Percentiles rank a stretch among this genome's conserved stretches.
Evolutionary conservation across 371 early-diverging fungal species (phyloP).

Genomic region (Lichtheimia corymbifera): DNA sequence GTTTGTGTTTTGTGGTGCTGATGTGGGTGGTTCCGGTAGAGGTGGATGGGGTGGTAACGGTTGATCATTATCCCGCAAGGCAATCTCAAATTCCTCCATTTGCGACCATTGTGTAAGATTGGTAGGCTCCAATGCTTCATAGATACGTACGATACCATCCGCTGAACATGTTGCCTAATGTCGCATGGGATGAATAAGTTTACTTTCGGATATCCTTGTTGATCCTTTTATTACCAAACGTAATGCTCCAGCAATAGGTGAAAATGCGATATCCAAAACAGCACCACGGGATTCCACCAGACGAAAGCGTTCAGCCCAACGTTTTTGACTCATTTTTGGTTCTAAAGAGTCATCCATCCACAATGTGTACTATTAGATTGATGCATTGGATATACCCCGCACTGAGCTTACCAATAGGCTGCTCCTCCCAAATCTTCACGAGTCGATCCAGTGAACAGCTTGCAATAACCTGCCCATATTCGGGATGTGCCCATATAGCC

Average conservation of each 20-base stretch:
- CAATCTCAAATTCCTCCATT: conserved; percentile 67
- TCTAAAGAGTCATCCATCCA: conserved; percentile 30
- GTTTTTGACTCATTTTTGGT: conserved; percentile 63
- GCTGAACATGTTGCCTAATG: conserved; percentile 80
- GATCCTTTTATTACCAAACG: conserved; percentile 56
- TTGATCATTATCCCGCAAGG: conserved; percentile 9
- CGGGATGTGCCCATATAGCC: conserved; percentile 92
- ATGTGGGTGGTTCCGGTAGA: conserved; percentile 9
- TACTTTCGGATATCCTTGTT: neutral
- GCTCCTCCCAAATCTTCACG: conserved; percentile 91
- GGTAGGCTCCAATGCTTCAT: conserved; percentile 85
- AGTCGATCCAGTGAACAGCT: conserved; percentile 91
- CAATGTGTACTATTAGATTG: neutral
- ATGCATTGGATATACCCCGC: too few species aligned
- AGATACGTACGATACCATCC: conserved; percentile 88
- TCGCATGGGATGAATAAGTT: neutral
- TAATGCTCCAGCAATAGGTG: conserved; percentile 77
- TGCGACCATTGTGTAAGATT: conserved; percentile 83
- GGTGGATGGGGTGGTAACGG: conserved; percentile 5
- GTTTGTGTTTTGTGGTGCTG: conserved; percentile 32
- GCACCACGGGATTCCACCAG: conserved; percentile 74
- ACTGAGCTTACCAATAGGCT: conserved; percentile 62
- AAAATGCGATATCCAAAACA: conserved; percentile 88
- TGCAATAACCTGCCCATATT: conserved; percentile 91
- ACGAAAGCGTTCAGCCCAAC: conserved; percentile 70